Evolutionary conservation across 371 early-diverging fungal species (phyloP).

Genomic region (Batrachochytrium dendrobatidis): DNA sequence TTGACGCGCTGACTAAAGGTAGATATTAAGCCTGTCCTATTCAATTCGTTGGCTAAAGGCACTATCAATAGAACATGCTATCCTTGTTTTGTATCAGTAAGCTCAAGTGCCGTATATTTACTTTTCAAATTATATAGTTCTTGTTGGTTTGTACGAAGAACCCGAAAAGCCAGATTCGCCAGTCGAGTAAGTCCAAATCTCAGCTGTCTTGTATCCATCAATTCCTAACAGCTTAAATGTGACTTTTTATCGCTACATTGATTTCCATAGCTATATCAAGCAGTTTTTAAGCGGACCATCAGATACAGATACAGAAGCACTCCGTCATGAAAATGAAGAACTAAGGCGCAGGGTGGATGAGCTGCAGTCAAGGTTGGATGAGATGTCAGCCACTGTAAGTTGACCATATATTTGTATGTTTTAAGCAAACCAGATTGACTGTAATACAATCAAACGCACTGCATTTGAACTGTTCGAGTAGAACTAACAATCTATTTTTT

Average conservation of each 20-base stretch:
- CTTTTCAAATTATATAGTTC: constrained; percentile 21
- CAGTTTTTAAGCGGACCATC: constrained; percentile 46
- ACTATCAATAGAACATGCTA: too few relatives aligned
- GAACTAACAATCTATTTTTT: too few relatives aligned
- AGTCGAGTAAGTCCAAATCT: constrained; percentile 33
- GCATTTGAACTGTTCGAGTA: too few relatives aligned
- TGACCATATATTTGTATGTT: too few relatives aligned
- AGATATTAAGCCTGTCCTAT: not conserved
- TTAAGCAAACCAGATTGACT: too few relatives aligned
- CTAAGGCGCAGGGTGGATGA: constrained; percentile 40
- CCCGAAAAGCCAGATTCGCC: constrained; percentile 52
- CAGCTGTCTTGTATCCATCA: not conserved
- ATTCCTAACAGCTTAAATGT: not conserved
- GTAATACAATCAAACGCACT: too few relatives aligned
- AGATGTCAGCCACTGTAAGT: constrained; percentile 16
- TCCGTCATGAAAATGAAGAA: constrained; percentile 45
- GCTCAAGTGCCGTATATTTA: not conserved
- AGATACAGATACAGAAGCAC: constrained; percentile 43
- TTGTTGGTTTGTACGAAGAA: constrained; percentile 52
- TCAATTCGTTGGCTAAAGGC: too few relatives aligned
- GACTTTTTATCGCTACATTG: not conserved
- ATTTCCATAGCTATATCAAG: constrained; percentile 39
- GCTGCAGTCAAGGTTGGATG: constrained; percentile 36
- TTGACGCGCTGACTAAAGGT: constrained; percentile 52
- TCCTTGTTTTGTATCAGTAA: too few relatives aligned